phyloP scores from a whole-genome alignment of 2,329 filamentous ascomycete species.

The Balansia obtecta region DNA sequence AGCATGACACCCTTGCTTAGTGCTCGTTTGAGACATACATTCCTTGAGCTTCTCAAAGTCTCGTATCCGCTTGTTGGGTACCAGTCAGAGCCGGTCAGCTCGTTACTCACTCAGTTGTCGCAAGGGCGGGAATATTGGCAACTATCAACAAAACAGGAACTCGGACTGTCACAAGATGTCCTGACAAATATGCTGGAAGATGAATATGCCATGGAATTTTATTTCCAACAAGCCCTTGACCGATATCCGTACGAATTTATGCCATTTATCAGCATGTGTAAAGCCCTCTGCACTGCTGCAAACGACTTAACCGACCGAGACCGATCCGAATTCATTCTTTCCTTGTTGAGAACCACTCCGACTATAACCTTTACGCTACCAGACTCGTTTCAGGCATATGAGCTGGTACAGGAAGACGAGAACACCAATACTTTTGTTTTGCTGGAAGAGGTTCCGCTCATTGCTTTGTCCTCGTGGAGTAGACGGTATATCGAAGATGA shows the following conservation, averaged over 20 bases:
- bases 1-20: slow-evolving; percentile 44
- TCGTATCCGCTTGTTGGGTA: slow-evolving; percentile 59
- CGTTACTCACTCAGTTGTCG: slow-evolving; percentile 52
- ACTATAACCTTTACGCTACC: slow-evolving; percentile 72
- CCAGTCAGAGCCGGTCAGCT: slow-evolving; percentile 54
- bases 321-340: slow-evolving; percentile 39
- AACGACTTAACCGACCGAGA: slow-evolving; percentile 18
- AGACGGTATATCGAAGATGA: slow-evolving; percentile 32
- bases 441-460: slow-evolving; percentile 49
- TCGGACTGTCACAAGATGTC: slow-evolving; percentile 21
- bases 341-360: slow-evolving; percentile 55
- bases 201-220: slow-evolving; percentile 38
- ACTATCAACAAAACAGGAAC: slow-evolving; percentile 25
- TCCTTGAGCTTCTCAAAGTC: slow-evolving; percentile 59
- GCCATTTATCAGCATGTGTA: slow-evolving; percentile 64
- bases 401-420: slow-evolving; percentile 72
- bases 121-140: slow-evolving; percentile 42
- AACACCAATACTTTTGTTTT: slow-evolving; percentile 70
- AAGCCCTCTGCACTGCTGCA: slow-evolving; percentile 39
- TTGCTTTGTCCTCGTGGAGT: slow-evolving; percentile 35
- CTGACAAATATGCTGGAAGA: slow-evolving; percentile 23
- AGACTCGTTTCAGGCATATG: slow-evolving; percentile 58
- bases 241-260: slow-evolving; percentile 79
- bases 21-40: slow-evolving; percentile 48
- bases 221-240: slow-evolving; percentile 55